Evolutionary conservation across 1,284 basidiomycete species (phyloP).

Genomic region (Testicularia cyperi): DNA sequence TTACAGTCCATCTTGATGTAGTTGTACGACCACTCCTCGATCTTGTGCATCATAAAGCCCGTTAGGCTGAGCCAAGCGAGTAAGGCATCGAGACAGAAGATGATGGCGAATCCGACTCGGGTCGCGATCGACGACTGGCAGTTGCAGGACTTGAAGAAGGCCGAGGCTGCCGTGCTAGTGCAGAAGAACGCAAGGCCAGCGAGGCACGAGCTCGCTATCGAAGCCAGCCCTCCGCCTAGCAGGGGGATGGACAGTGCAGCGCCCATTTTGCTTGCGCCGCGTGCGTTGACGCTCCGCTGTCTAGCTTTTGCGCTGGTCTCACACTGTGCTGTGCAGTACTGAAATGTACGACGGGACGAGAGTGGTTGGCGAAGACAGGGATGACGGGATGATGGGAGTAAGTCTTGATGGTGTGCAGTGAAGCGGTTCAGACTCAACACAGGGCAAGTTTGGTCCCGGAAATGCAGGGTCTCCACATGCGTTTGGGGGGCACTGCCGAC

Average conservation of each 20-base stretch:
- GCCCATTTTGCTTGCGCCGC: constrained; percentile 66
- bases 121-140: constrained; percentile 98
- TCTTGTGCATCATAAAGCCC: constrained; percentile 78
- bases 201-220: constrained; percentile 61
- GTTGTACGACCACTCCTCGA: constrained; percentile 90
- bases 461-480: too few species aligned
- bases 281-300: too few species aligned
- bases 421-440: too few species aligned
- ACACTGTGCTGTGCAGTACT: too few species aligned
- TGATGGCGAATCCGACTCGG: constrained; percentile 92
- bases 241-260: constrained; percentile 83
- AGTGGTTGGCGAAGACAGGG: too few species aligned
- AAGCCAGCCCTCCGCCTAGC: constrained; percentile 74
- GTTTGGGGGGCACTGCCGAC: too few species aligned
- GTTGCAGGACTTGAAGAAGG: constrained; percentile 98
- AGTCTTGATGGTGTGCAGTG: too few species aligned
- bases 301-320: too few species aligned
- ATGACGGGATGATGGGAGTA: too few species aligned
- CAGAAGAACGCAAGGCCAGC: constrained; percentile 61
- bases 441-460: too few species aligned
- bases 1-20: constrained; percentile 98
- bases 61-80: constrained; percentile 95
- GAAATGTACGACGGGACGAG: too few species aligned
- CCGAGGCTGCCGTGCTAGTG: constrained; percentile 85
- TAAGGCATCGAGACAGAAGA: constrained; percentile 94